A percentile compares a stretch with the other conserved stretches of the same genome.
phyloP scores from a whole-genome alignment of 1,284 basidiomycete genomes.

The Boletus semigastroideus region DNA sequence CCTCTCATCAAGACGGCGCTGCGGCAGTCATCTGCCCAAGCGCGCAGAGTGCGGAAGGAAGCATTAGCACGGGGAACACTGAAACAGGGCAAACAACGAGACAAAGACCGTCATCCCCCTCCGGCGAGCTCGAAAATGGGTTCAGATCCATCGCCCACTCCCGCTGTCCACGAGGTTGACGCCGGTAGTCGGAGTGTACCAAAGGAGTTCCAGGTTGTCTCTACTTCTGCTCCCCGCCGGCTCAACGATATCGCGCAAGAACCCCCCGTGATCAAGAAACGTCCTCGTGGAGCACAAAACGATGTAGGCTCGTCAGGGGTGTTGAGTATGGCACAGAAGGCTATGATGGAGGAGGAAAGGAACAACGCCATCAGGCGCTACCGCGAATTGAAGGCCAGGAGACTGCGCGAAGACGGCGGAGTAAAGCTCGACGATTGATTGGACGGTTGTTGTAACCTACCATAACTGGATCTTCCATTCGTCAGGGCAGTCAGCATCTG shows the following conservation, averaged over 20 bases:
- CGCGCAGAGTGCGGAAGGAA: slow-evolving; percentile 47
- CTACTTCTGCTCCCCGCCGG: slow-evolving; percentile 58
- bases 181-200: slow-evolving; percentile 32
- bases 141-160: slow-evolving; percentile 17
- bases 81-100: slow-evolving; percentile 14
- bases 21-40: slow-evolving; percentile 51
- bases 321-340: slow-evolving; percentile 71
- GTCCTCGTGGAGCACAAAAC: slow-evolving; percentile 40
- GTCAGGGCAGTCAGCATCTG: neutral
- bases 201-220: slow-evolving; percentile 55
- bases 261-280: slow-evolving; percentile 51
- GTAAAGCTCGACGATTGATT: slow-evolving; percentile 9
- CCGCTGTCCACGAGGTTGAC: slow-evolving; percentile 4
- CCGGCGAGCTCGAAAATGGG: slow-evolving; percentile 13
- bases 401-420: slow-evolving; percentile 15
- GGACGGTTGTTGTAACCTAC: slow-evolving; percentile 4
- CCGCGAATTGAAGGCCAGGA: slow-evolving; percentile 61
- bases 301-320: slow-evolving; percentile 41
- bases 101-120: slow-evolving; percentile 16
- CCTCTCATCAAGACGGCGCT: slow-evolving; percentile 61
- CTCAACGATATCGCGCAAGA: slow-evolving; percentile 71
- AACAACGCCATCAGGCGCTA: slow-evolving; percentile 66
- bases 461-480: slow-evolving; percentile 7
- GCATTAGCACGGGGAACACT: slow-evolving; percentile 33
- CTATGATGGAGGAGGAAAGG: slow-evolving; percentile 73